phyloP scores from a whole-genome alignment of 2,329 filamentous ascomycete species.

The Microdochium bolleyi region DNA sequence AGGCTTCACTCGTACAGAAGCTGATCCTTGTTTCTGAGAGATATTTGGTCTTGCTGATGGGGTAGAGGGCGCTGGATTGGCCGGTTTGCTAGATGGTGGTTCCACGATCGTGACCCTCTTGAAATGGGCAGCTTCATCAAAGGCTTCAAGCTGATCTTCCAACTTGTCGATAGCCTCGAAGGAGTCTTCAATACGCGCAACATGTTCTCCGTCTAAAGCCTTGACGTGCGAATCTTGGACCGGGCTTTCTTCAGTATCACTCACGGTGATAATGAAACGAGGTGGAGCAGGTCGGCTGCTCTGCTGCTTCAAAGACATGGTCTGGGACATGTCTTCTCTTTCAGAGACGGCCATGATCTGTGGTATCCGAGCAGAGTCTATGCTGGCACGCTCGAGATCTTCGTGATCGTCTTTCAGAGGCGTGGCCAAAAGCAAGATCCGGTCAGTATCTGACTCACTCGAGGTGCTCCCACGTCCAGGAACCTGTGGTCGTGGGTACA shows the following conservation, averaged over 20 bases:
- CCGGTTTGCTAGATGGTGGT: slow-evolving; percentile 4
- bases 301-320: slow-evolving; percentile 4
- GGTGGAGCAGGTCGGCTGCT: neutral
- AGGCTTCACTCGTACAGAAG: slow-evolving; percentile 33
- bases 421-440: slow-evolving; percentile 29
- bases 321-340: slow-evolving; percentile 11
- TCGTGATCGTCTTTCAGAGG: slow-evolving; percentile 12
- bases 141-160: slow-evolving; percentile 52
- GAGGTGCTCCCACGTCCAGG: neutral
- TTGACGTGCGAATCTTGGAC: slow-evolving; percentile 6
- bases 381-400: slow-evolving; percentile 5
- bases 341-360: neutral
- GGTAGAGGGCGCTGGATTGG: slow-evolving; percentile 5
- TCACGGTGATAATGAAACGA: neutral
- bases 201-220: slow-evolving; percentile 19
- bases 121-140: slow-evolving; percentile 23
- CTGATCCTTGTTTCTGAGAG: slow-evolving; percentile 20
- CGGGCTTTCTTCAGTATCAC: neutral
- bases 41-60: slow-evolving; percentile 13
- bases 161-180: slow-evolving; percentile 54
- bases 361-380: neutral
- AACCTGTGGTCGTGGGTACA: slow-evolving; percentile 24
- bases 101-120: slow-evolving; percentile 10
- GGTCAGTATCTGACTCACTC: slow-evolving; percentile 24
- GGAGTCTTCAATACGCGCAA: slow-evolving; percentile 52